Evolutionary conservation across 2,329 filamentous ascomycete genomes (phyloP).

Genomic region (Capronia coronata): DNA sequence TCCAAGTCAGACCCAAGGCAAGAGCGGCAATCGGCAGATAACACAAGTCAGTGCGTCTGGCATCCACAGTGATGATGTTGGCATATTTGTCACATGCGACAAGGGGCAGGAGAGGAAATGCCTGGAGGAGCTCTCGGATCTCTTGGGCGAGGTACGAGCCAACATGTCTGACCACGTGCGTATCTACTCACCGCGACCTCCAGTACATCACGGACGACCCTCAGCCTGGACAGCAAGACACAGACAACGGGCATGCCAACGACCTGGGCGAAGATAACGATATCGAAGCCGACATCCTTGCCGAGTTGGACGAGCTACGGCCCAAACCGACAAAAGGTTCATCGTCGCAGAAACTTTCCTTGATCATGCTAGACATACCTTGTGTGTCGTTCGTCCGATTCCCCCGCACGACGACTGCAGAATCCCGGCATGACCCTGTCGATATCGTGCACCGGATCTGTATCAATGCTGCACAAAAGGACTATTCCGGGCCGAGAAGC

Average conservation of each 20-base stretch:
- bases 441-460: constrained; percentile 54
- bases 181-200: constrained; percentile 1
- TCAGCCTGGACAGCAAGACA: background rate
- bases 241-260: constrained; percentile 34
- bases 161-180: background rate
- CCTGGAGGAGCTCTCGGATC: constrained; percentile 50
- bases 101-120: constrained; percentile 57
- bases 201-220: constrained; percentile 15
- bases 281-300: constrained; percentile 56
- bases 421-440: constrained; percentile 53
- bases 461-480: constrained; percentile 47
- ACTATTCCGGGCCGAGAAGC: constrained; percentile 46
- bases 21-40: background rate
- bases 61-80: constrained; percentile 49
- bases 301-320: constrained; percentile 52
- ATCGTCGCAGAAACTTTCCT: constrained; percentile 9
- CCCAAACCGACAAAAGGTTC: constrained; percentile 43
- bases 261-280: constrained; percentile 40
- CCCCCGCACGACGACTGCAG: constrained; percentile 1
- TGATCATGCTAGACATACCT: constrained; percentile 27
- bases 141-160: constrained; percentile 49
- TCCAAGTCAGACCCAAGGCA: background rate
- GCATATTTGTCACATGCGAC: constrained; percentile 58
- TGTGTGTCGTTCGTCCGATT: constrained; percentile 27
- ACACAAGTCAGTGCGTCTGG: constrained; percentile 24